Conservation (phyloP, 2,329 filamentous ascomycete species). For the Ambrosiella cleistominuta region DNA sequence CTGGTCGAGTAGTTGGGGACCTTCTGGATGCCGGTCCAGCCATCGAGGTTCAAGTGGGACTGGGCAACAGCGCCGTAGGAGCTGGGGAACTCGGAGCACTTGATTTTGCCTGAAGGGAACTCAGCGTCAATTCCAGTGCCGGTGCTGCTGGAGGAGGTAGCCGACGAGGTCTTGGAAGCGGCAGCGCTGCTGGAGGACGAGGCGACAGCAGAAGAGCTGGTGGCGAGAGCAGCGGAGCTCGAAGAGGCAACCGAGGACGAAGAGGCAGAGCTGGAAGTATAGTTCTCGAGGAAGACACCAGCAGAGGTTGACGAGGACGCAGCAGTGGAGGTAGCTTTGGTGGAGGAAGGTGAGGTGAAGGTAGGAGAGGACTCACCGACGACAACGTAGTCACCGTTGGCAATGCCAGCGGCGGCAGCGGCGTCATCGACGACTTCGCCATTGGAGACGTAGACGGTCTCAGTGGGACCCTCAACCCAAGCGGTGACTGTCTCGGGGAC, state of each 20-base stretch:
- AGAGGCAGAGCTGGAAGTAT: slow-evolving; percentile 11
- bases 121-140: slow-evolving; percentile 41
- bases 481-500: slow-evolving; percentile 29
- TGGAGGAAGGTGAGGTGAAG: slow-evolving; percentile 23
- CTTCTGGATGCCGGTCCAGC: slow-evolving; percentile 67
- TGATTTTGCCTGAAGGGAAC: slow-evolving; percentile 59
- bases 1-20: slow-evolving; percentile 32
- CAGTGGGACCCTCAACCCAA: slow-evolving; percentile 41
- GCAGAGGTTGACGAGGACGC: slow-evolving; percentile 21
- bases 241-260: neutral
- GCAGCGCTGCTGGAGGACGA: slow-evolving; percentile 30
- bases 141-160: slow-evolving; percentile 11
- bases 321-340: slow-evolving; percentile 19
- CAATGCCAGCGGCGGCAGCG: slow-evolving; percentile 55
- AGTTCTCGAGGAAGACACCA: slow-evolving; percentile 16
- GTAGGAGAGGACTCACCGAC: slow-evolving; percentile 38
- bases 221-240: neutral
- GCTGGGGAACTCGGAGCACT: slow-evolving; percentile 59
- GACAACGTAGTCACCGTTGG: slow-evolving; percentile 51
- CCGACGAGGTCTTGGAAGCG: neutral
- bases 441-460: slow-evolving; percentile 55
- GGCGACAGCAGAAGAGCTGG: neutral
- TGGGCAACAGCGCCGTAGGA: slow-evolving; percentile 62
- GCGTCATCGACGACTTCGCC: slow-evolving; percentile 35
- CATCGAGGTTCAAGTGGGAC: slow-evolving; percentile 49